A percentile compares a stretch with the other conserved stretches of the same genome.
Conservation (phyloP, 441 rosid genomes). For the Breynia disticha region DNA sequence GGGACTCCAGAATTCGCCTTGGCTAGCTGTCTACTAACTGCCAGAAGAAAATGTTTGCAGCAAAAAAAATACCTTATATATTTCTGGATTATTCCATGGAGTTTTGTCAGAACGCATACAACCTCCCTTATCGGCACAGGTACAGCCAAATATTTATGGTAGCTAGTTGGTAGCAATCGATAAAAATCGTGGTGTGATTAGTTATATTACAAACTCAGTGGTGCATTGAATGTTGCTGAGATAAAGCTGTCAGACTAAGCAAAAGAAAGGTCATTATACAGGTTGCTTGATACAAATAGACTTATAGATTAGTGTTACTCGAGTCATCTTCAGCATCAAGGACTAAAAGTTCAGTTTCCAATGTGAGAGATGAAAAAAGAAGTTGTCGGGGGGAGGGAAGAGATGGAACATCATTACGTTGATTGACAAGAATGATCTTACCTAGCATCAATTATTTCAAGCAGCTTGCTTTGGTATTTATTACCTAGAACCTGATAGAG, state of each 20-base stretch:
- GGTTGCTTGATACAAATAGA: too few species aligned
- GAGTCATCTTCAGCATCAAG: too few species aligned
- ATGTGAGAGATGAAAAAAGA: neutral
- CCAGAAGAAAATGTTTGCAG: neutral
- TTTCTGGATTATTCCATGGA: slow-evolving; percentile 80
- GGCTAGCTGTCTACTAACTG: too few species aligned
- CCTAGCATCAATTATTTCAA: slow-evolving; percentile 74
- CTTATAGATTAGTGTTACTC: too few species aligned
- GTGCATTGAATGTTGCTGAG: too few species aligned
- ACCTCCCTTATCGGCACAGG: slow-evolving; percentile 74
- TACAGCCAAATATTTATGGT: slow-evolving; percentile 77
- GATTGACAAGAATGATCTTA: slow-evolving; percentile 15
- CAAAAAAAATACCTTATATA: slow-evolving; percentile 37
- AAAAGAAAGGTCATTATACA: too few species aligned
- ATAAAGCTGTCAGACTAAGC: too few species aligned
- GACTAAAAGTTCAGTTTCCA: too few species aligned
- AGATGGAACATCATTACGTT: neutral
- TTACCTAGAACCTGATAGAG: slow-evolving; percentile 58
- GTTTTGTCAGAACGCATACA: slow-evolving; percentile 86
- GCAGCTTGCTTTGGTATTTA: slow-evolving; percentile 79
- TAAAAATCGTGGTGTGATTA: neutral
- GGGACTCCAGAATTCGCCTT: too few species aligned
- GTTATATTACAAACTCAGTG: too few species aligned
- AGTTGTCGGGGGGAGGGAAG: neutral
- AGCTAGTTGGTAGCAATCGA: slow-evolving; percentile 41